Evolutionary conservation across 768 basidiomycete species (phyloP).

Genomic region (Boletus sensibilis): DNA sequence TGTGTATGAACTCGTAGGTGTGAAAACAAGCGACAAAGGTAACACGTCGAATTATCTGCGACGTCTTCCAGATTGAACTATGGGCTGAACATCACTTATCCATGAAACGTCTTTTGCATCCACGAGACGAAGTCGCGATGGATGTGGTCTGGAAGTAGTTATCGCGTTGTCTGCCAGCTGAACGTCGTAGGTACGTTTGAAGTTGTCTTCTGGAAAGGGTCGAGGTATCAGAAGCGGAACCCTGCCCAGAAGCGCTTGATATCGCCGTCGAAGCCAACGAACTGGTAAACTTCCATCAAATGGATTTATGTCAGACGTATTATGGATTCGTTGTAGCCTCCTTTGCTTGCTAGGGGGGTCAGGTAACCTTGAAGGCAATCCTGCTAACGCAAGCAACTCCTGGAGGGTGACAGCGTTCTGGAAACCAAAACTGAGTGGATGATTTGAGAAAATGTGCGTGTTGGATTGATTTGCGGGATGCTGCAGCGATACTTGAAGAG

Average conservation of each 20-base stretch:
- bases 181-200: slow-evolving; percentile 29
- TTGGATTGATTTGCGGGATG: slow-evolving; percentile 5
- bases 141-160: slow-evolving; percentile 15
- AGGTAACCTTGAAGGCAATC: slow-evolving; percentile 27
- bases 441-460: slow-evolving; percentile 14
- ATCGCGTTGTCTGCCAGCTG: slow-evolving; percentile 34
- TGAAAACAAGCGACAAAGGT: not conserved
- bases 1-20: not conserved
- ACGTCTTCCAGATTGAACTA: not conserved
- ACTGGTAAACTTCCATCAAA: slow-evolving; percentile 19
- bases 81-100: slow-evolving; percentile 23
- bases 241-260: slow-evolving; percentile 56
- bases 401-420: slow-evolving; percentile 44
- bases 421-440: slow-evolving; percentile 39
- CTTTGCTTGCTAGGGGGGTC: slow-evolving; percentile 33
- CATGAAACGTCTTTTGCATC: slow-evolving; percentile 37
- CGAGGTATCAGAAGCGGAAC: slow-evolving; percentile 53
- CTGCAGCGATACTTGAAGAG: slow-evolving; percentile 50
- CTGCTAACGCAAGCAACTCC: slow-evolving; percentile 47
- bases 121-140: slow-evolving; percentile 22
- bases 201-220: not conserved
- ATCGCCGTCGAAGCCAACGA: slow-evolving; percentile 48
- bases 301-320: slow-evolving; percentile 1
- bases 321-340: not conserved
- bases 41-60: not conserved